phyloP scores from a whole-genome alignment of 768 basidiomycete genomes.

The Mycena belliarum region DNA sequence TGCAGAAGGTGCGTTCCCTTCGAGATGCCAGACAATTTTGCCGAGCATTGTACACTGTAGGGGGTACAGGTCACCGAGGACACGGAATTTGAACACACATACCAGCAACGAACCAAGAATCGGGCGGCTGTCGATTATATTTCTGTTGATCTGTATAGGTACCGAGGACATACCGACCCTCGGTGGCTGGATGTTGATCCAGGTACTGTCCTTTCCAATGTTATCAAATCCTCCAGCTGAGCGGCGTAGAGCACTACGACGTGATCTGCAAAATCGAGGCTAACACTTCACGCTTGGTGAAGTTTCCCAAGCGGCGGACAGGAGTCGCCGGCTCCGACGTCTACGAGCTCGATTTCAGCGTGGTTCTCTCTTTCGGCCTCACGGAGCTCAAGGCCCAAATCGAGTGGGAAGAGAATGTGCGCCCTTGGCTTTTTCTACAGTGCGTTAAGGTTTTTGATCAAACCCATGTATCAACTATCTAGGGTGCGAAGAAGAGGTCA shows the following conservation, averaged over 20 bases:
- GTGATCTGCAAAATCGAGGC: conserved; percentile 2
- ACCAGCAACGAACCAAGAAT: background rate
- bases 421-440: too few relatives aligned
- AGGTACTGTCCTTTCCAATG: background rate
- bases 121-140: background rate
- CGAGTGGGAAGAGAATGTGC: conserved; percentile 50
- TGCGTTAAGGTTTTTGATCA: too few relatives aligned
- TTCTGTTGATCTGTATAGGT: background rate
- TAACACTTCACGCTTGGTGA: background rate
- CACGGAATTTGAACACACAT: background rate
- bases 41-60: conserved; percentile 33
- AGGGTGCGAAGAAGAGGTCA: too few relatives aligned
- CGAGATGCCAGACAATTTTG: background rate
- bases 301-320: background rate
- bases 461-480: too few relatives aligned
- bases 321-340: conserved; percentile 14
- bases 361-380: conserved; percentile 52
- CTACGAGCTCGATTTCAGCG: conserved; percentile 38
- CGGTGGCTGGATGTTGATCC: conserved; percentile 15
- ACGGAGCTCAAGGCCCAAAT: conserved; percentile 57
- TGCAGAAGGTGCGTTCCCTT: background rate
- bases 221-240: background rate
- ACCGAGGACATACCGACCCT: conserved; percentile 6
- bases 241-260: background rate
- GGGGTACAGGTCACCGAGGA: conserved; percentile 30